Evolutionary conservation across 2,329 filamentous ascomycete genomes (phyloP), one percentile per base, ranked within the genome.

Genomic region (Orbilia brochopaga): DNA sequence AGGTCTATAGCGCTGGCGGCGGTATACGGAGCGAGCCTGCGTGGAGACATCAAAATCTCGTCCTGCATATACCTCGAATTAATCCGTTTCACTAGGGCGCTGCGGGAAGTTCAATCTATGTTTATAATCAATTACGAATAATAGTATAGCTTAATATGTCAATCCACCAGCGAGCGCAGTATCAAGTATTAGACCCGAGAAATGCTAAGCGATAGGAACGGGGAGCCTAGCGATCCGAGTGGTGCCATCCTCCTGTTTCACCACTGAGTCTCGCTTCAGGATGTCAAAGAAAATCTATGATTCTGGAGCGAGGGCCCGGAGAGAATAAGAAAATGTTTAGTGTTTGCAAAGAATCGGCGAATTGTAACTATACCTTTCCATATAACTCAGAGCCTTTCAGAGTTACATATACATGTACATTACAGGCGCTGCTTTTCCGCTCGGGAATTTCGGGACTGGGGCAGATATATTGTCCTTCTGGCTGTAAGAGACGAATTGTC

Each of bases 191-290:
- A 23, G 8, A 21, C 8, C 6, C 15, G 44, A 10, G 8, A 11
- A 23, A 11, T 5, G 21, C n/a, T 63, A 70, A 70, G 66, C 66
- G 66, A 70, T 55, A 63, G 59, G 66, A 48, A 64, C 59, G 59
- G 66, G 66, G 57, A 69, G 66, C 66, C 66, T 63, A 70, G 66
- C 58, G 66, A 60, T 70, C 58, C 66, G 65, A 69, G 58, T 62
- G 65, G 57, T 62, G 65, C 54, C 53, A 42, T 54, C 6, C 44
- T 48, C 58, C 53, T 70, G 66, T 70, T 70, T 70, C 66, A 70
- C 59, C 35, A 63, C 58, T 57, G 4, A 59, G 61, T 53, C 59
- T 70, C 66, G 66, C 66, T 70, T 70, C 58, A 70, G 40, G n/a
- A 56, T 24, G 62, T 53, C 21, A 19, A 63, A 27, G 17, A 53